These are phyloP conservation scores for Ceratorhiza oryzae-sativae DNA, from an alignment of 1,284 basidiomycete species.

Conservation along the genomic window DNA sequence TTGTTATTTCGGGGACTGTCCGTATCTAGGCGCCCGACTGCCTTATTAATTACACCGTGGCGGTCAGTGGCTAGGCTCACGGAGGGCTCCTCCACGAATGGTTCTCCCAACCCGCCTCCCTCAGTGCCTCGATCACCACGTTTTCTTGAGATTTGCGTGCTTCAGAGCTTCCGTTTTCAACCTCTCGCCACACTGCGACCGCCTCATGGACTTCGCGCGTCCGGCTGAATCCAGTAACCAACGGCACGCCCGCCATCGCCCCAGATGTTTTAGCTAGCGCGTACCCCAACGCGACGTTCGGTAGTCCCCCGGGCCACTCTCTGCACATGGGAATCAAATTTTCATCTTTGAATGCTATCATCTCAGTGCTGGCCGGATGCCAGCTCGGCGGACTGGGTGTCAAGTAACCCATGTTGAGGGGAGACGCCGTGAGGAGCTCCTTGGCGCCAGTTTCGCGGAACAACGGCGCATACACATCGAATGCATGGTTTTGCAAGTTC, in stretches of 20 bases:
- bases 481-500: slow-evolving; percentile 78
- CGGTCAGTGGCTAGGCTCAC: slow-evolving; percentile 18
- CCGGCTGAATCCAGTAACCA: slow-evolving; percentile 78
- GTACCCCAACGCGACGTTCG: slow-evolving; percentile 77
- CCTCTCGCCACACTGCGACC: slow-evolving; percentile 69
- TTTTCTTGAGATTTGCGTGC: slow-evolving; percentile 61
- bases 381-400: slow-evolving; percentile 73
- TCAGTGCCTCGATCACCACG: slow-evolving; percentile 58
- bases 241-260: slow-evolving; percentile 59
- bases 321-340: slow-evolving; percentile 46
- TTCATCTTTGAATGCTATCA: slow-evolving; percentile 54
- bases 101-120: slow-evolving; percentile 60
- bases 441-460: slow-evolving; percentile 66
- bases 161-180: slow-evolving; percentile 52
- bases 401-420: slow-evolving; percentile 91
- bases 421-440: slow-evolving; percentile 85
- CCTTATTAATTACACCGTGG: not conserved
- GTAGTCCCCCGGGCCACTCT: slow-evolving; percentile 56
- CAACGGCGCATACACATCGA: slow-evolving; percentile 66
- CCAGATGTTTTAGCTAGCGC: slow-evolving; percentile 58
- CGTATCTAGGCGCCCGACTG: slow-evolving; percentile 1
- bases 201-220: slow-evolving; percentile 77
- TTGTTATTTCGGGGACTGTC: not conserved
- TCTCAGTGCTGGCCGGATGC: slow-evolving; percentile 79
- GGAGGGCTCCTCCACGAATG: slow-evolving; percentile 61